Evolutionary conservation across 805 yeast species (phyloP).

Genomic region (Cyberlindnera mycetangii): DNA sequence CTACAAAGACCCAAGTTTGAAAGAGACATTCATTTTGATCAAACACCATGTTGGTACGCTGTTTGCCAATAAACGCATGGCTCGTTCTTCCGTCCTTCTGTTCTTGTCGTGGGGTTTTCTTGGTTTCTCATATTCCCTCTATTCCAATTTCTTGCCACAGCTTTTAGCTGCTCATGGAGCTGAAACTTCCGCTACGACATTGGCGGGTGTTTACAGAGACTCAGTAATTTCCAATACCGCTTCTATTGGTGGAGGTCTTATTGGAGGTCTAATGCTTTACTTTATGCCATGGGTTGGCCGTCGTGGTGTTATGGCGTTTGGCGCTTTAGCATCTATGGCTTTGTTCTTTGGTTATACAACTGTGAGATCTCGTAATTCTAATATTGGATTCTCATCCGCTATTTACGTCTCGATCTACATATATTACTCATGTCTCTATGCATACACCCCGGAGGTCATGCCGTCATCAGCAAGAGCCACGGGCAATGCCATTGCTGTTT

Average conservation of each 20-base stretch:
- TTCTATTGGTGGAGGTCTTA: constrained; percentile 45
- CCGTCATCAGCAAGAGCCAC: constrained; percentile 52
- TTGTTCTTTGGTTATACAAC: constrained; percentile 62
- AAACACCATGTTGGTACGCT: constrained; percentile 39
- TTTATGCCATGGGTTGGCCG: constrained; percentile 39
- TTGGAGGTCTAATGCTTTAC: constrained; percentile 41
- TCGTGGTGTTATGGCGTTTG: constrained; percentile 52
- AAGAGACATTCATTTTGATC: constrained; percentile 29
- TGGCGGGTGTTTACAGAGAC: constrained; percentile 44
- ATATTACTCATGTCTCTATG: constrained; percentile 59
- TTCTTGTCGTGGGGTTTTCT: constrained; percentile 48
- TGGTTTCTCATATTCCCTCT: constrained; percentile 52
- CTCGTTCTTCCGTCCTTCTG: constrained; percentile 40
- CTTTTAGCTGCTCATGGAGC: constrained; percentile 48
- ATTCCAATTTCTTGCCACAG: constrained; percentile 49
- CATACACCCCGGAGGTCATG: constrained; percentile 64
- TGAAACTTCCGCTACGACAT: constrained; percentile 37
- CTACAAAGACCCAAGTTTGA: constrained; percentile 27
- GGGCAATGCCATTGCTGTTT: constrained; percentile 57
- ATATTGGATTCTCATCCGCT: constrained; percentile 40
- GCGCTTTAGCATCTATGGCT: constrained; percentile 51
- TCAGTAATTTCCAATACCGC: constrained; percentile 41
- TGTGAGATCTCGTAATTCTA: constrained; percentile 49
- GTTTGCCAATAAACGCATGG: constrained; percentile 39
- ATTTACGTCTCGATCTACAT: constrained; percentile 39